Conservation (phyloP, 345 rosid genomes). For the Lumnitzera littorea region DNA sequence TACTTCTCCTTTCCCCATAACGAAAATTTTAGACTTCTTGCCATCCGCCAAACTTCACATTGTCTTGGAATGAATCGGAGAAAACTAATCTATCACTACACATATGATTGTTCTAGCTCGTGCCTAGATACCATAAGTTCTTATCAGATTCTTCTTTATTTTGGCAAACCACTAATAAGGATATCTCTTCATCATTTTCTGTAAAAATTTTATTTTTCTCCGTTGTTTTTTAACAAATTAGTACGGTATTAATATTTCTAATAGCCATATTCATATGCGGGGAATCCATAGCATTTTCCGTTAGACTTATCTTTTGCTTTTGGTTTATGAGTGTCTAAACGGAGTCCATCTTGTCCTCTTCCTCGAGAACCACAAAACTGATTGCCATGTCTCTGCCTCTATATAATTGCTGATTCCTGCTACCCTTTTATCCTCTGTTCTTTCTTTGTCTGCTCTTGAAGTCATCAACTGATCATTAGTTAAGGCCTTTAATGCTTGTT, state of each 20-base stretch:
- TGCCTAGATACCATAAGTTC: slow-evolving; percentile 3
- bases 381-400: not conserved
- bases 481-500: not conserved
- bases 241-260: slow-evolving; percentile 4
- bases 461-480: not conserved
- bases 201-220: not conserved
- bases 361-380: not conserved
- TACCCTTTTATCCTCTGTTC: too few relatives aligned
- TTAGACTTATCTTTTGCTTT: not conserved
- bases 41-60: not conserved
- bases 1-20: not conserved
- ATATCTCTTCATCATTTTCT: slow-evolving; percentile 4
- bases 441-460: too few relatives aligned
- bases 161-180: not conserved
- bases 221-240: not conserved
- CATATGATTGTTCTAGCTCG: slow-evolving; percentile 9
- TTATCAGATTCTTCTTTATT: not conserved
- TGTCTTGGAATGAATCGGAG: not conserved
- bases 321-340: not conserved
- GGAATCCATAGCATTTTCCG: not conserved
- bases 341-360: not conserved
- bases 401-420: not conserved
- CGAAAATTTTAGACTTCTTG: not conserved
- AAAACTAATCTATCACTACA: not conserved
- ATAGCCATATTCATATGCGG: slow-evolving; percentile 6